A percentile compares a stretch with the other conserved stretches of the same genome.
Conservation (phyloP, 2,329 filamentous ascomycete species). For the Pezicula rhizophila region DNA sequence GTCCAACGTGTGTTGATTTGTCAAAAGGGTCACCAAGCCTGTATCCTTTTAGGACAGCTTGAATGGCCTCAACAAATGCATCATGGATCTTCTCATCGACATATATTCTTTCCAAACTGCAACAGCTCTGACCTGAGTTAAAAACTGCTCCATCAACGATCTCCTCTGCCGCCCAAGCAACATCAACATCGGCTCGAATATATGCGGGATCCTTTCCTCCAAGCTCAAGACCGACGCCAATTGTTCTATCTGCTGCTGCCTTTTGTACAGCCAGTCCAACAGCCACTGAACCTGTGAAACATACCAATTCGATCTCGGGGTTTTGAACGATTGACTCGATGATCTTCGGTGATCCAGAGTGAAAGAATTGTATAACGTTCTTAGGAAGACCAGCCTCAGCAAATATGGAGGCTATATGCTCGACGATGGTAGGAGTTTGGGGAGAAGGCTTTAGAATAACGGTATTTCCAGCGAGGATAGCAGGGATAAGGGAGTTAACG, state of each 20-base stretch:
- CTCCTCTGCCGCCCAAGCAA: slow-evolving; percentile 86
- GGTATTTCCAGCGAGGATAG: slow-evolving; percentile 82
- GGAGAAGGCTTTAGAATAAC: slow-evolving; percentile 94
- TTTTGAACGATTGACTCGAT: slow-evolving; percentile 76
- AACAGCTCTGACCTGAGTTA: slow-evolving; percentile 98
- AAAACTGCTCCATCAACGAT: slow-evolving; percentile 95
- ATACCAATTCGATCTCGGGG: slow-evolving; percentile 72
- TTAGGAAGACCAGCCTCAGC: slow-evolving; percentile 72
- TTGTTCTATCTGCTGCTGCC: slow-evolving; percentile 75
- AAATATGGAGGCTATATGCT: slow-evolving; percentile 75
- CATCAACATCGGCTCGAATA: slow-evolving; percentile 76
- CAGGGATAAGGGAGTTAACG: slow-evolving; percentile 86
- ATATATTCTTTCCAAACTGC: slow-evolving; percentile 85
- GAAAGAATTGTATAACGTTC: slow-evolving; percentile 86
- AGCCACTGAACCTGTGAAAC: slow-evolving; percentile 90
- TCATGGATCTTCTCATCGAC: slow-evolving; percentile 83
- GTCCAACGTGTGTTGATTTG: slow-evolving; percentile 74
- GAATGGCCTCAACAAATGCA: slow-evolving; percentile 69
- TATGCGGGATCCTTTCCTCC: slow-evolving; percentile 96
- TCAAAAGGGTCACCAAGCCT: slow-evolving; percentile 84
- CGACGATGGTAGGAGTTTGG: slow-evolving; percentile 86
- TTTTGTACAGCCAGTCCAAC: slow-evolving; percentile 81
- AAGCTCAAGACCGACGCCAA: slow-evolving; percentile 83
- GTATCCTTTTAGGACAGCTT: slow-evolving; percentile 75
- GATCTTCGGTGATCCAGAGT: slow-evolving; percentile 71